These are phyloP conservation scores for Emergomyces africanus DNA, from an alignment of 2,329 filamentous ascomycete species.

Conservation along the genomic window DNA sequence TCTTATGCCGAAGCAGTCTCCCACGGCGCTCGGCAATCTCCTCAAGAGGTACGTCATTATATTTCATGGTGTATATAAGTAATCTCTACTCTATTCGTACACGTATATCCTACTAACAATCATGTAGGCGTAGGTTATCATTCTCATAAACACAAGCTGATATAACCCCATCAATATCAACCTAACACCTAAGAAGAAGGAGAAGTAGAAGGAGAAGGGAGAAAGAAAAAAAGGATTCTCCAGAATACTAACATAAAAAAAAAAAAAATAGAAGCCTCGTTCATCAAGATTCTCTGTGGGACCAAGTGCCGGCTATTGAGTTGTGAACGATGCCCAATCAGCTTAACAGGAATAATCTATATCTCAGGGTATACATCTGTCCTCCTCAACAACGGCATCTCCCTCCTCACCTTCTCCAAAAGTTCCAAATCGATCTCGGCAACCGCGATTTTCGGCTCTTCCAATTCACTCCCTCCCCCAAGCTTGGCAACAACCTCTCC, in stretches of 20 bases:
- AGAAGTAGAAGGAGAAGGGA: background rate
- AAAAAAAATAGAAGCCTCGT: background rate
- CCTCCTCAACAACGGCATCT: slow-evolving; percentile 46
- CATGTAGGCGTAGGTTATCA: slow-evolving; percentile 25
- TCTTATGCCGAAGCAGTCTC: slow-evolving; percentile 38
- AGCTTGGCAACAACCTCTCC: slow-evolving; percentile 57
- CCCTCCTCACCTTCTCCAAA: slow-evolving; percentile 39
- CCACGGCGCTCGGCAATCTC: slow-evolving; percentile 34
- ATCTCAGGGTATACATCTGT: slow-evolving; percentile 38
- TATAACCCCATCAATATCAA: background rate
- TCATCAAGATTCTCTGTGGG: background rate
- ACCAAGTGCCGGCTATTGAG: background rate
- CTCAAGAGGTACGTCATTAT: slow-evolving; percentile 29
- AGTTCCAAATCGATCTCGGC: slow-evolving; percentile 44
- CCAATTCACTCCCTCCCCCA: slow-evolving; percentile 30
- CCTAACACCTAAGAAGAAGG: background rate
- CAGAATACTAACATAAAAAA: background rate
- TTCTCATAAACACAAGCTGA: background rate
- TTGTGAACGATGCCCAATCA: background rate
- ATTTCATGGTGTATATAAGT: background rate
- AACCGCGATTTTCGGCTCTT: slow-evolving; percentile 35
- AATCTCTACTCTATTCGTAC: background rate
- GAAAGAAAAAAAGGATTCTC: background rate
- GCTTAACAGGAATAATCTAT: slow-evolving; percentile 10
- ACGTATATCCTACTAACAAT: slow-evolving; percentile 3